These are phyloP conservation scores for Elymus sibiricus DNA, from an alignment of 176 grass and related monocot genomes.

Conservation along the genomic window DNA sequence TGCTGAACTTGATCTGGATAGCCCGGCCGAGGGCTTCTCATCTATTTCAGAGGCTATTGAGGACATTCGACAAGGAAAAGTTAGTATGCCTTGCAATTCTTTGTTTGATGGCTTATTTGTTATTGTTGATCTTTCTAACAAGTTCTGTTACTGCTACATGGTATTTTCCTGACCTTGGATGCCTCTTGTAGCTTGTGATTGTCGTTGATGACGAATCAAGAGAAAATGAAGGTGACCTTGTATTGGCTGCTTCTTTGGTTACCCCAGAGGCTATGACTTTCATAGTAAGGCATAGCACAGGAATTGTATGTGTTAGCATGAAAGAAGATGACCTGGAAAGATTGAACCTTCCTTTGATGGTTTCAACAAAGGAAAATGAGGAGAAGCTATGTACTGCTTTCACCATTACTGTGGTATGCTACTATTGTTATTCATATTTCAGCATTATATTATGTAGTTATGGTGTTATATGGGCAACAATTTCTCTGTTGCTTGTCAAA, in stretches of 20 bases:
- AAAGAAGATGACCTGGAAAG: conserved; percentile 80
- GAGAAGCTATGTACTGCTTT: conserved; percentile 83
- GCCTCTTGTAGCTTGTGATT: conserved; percentile 68
- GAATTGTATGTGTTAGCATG: conserved; percentile 95
- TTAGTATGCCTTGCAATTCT: conserved; percentile 23
- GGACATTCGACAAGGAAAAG: conserved; percentile 87
- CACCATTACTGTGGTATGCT: conserved; percentile 83
- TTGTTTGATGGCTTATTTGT: neutral
- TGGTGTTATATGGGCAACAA: neutral
- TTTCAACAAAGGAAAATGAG: conserved; percentile 80
- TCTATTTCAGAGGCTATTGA: conserved; percentile 74
- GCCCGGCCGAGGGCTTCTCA: conserved; percentile 66
- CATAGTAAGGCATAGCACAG: conserved; percentile 76
- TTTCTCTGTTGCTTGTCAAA: neutral
- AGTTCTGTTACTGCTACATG: neutral
- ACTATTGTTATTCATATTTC: neutral
- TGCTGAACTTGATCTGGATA: conserved; percentile 74
- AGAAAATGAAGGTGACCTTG: conserved; percentile 93
- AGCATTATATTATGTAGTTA: neutral
- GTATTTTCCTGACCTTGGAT: conserved; percentile 18
- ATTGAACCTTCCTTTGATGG: conserved; percentile 81
- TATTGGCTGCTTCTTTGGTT: conserved; percentile 76
- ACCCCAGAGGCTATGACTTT: conserved; percentile 88
- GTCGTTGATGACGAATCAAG: conserved; percentile 87
- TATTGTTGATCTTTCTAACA: neutral